Evolutionary conservation across 2,329 filamentous ascomycete genomes (phyloP).

Genomic region (Trichoderma afroharzianum): DNA sequence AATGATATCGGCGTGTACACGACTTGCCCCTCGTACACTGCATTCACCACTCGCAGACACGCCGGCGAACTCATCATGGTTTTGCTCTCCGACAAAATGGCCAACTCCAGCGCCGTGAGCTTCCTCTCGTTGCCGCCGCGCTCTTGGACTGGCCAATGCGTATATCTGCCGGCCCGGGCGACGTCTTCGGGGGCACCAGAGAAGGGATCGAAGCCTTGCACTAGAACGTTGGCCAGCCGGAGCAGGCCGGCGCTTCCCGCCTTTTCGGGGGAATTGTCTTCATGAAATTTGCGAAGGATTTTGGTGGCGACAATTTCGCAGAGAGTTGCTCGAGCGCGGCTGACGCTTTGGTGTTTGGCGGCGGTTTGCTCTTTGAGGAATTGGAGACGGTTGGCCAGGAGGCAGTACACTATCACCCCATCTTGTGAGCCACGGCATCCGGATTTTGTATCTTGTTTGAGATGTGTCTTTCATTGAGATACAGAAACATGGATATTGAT

Average conservation of each 20-base stretch:
- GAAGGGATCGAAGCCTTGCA: constrained; percentile 69
- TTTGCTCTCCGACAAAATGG: constrained; percentile 69
- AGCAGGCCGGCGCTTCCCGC: constrained; percentile 58
- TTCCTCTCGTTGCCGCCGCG: constrained; percentile 47
- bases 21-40: constrained; percentile 64
- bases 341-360: constrained; percentile 65
- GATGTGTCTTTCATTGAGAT: neutral
- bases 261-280: constrained; percentile 49
- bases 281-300: constrained; percentile 63
- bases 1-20: constrained; percentile 69
- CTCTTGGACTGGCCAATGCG: constrained; percentile 39
- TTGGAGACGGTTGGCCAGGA: constrained; percentile 67
- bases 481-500: neutral
- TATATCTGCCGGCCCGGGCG: constrained; percentile 42
- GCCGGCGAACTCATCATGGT: constrained; percentile 61
- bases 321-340: constrained; percentile 62
- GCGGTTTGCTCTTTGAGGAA: constrained; percentile 65
- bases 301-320: constrained; percentile 67
- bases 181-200: constrained; percentile 63
- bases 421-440: constrained; percentile 9
- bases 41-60: constrained; percentile 67
- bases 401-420: constrained; percentile 56
- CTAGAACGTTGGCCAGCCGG: constrained; percentile 63
- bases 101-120: constrained; percentile 66
- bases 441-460: neutral